phyloP scores from a whole-genome alignment of 2,329 filamentous ascomycete species.

The Alternaria brassicicola region DNA sequence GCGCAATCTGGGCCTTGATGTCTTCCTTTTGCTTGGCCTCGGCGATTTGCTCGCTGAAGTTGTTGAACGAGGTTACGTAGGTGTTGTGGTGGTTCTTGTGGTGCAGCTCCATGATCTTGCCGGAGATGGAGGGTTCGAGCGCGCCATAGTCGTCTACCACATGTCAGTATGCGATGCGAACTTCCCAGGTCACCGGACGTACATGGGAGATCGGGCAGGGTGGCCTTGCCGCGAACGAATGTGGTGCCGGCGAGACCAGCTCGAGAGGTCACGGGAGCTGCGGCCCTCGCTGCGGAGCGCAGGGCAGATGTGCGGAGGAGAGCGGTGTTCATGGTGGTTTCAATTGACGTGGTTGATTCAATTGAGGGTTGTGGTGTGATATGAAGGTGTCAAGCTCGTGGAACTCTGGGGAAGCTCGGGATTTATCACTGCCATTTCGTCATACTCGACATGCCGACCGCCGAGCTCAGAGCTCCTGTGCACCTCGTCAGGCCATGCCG shows the following conservation, averaged over 20 bases:
- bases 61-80: conserved; percentile 89
- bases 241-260: conserved; percentile 72
- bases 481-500: conserved; percentile 2
- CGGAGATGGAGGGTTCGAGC: conserved; percentile 82
- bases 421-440: conserved; percentile 34
- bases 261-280: conserved; percentile 65
- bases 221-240: conserved; percentile 87
- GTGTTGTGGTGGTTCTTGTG: conserved; percentile 94
- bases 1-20: conserved; percentile 60
- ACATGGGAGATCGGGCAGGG: conserved; percentile 87
- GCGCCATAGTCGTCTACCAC: conserved; percentile 88
- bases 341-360: conserved; percentile 26
- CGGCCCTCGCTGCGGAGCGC: conserved; percentile 74
- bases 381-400: conserved; percentile 5
- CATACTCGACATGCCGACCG: conserved; percentile 27
- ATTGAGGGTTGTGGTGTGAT: conserved; percentile 26
- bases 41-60: conserved; percentile 72
- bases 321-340: conserved; percentile 70
- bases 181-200: conserved; percentile 39
- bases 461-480: conserved; percentile 27
- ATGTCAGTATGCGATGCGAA: conserved; percentile 5
- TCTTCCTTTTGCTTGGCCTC: conserved; percentile 62
- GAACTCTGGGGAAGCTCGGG: conserved; percentile 16
- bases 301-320: conserved; percentile 74
- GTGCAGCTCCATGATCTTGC: conserved; percentile 96